These are phyloP conservation scores for Blepharisma undulans DNA, from an alignment of 169 alveolate genomes.

Conservation along the genomic window DNA sequence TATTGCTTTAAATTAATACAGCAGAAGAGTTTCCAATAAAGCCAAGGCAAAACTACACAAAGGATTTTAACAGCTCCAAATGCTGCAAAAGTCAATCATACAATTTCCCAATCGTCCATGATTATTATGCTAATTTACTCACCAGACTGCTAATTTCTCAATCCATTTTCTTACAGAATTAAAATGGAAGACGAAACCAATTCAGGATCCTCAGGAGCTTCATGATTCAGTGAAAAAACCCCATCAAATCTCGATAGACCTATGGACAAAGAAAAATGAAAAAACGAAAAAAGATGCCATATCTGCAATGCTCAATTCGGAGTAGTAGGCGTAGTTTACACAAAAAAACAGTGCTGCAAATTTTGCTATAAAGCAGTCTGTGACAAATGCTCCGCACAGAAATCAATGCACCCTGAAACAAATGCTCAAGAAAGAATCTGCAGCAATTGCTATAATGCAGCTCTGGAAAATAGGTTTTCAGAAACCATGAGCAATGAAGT, in stretches of 20 bases:
- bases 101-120: not conserved
- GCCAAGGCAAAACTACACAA: not conserved
- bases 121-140: not conserved
- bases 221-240: not conserved
- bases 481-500: not conserved
- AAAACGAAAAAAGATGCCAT: constrained; percentile 3
- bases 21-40: not conserved
- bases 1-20: not conserved
- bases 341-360: constrained; percentile 28
- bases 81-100: not conserved
- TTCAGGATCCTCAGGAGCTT: not conserved
- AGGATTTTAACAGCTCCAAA: not conserved
- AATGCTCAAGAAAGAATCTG: constrained; percentile 27
- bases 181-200: not conserved
- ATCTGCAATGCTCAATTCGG: constrained; percentile 26
- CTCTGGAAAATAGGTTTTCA: not conserved
- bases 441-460: not conserved
- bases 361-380: constrained; percentile 40
- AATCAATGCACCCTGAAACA: constrained; percentile 21
- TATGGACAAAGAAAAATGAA: not conserved
- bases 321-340: not conserved
- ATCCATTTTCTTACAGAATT: not conserved
- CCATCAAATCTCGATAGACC: not conserved
- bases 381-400: constrained; percentile 13
- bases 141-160: not conserved